These are phyloP conservation scores for Kandelia obovata DNA, from an alignment of 345 rosid species.

Conservation along the genomic window DNA sequence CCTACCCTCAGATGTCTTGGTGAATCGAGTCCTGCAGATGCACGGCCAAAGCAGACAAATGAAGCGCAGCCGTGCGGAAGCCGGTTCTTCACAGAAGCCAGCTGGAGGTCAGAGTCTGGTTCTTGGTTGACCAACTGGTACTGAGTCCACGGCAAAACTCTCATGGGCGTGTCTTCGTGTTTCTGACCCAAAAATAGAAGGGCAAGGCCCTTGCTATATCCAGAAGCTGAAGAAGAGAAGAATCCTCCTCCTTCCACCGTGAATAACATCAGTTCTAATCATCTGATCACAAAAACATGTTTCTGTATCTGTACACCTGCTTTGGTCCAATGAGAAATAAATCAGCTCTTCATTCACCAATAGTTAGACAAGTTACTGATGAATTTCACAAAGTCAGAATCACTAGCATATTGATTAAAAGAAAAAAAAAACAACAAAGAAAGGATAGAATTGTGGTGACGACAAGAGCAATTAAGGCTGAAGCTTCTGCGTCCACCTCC, in stretches of 20 bases:
- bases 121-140: slow-evolving; percentile 94
- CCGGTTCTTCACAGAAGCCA: slow-evolving; percentile 83
- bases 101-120: slow-evolving; percentile 74
- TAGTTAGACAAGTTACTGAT: neutral
- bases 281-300: slow-evolving; percentile 42
- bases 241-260: slow-evolving; percentile 98
- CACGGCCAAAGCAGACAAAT: slow-evolving; percentile 81
- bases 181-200: slow-evolving; percentile 85
- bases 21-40: slow-evolving; percentile 72
- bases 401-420: neutral
- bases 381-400: slow-evolving; percentile 3
- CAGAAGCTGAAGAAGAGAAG: slow-evolving; percentile 96
- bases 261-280: slow-evolving; percentile 89
- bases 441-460: neutral
- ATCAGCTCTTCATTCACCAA: slow-evolving; percentile 29
- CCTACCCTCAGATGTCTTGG: slow-evolving; percentile 80
- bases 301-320: slow-evolving; percentile 25
- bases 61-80: slow-evolving; percentile 86
- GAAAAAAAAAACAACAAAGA: slow-evolving; percentile 1
- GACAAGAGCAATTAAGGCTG: too few relatives aligned
- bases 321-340: slow-evolving; percentile 10
- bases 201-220: slow-evolving; percentile 85
- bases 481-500: too few relatives aligned
- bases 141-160: slow-evolving; percentile 92
- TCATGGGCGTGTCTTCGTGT: slow-evolving; percentile 82